Conservation (phyloP, 805 yeast species). For the Candida jianshihensis region DNA sequence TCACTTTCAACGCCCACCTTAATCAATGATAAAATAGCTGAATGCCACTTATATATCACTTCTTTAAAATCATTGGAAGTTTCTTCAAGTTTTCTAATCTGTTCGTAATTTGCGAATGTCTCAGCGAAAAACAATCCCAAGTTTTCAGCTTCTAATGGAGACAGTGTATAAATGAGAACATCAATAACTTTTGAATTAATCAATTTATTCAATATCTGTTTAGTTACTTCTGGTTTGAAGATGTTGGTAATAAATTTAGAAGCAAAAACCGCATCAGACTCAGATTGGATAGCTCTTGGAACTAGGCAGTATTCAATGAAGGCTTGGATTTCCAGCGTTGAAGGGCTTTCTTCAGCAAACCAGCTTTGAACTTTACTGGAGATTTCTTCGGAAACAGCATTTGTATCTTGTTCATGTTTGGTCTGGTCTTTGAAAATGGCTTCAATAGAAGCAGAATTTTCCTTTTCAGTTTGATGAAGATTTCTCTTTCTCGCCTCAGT, state of each 20-base stretch:
- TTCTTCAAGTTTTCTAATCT: slow-evolving; percentile 33
- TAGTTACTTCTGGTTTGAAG: slow-evolving; percentile 30
- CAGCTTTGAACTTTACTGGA: slow-evolving; percentile 29
- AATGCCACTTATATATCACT: slow-evolving; percentile 48
- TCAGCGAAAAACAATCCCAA: slow-evolving; percentile 67
- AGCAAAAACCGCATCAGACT: slow-evolving; percentile 72
- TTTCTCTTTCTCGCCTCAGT: slow-evolving; percentile 20
- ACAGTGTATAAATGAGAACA: slow-evolving; percentile 59
- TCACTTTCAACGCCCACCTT: slow-evolving; percentile 26
- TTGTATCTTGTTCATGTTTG: slow-evolving; percentile 37
- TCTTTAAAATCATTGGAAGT: slow-evolving; percentile 25
- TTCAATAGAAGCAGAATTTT: slow-evolving; percentile 7
- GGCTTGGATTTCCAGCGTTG: slow-evolving; percentile 18
- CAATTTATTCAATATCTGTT: background rate
- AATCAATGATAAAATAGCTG: slow-evolving; percentile 30
- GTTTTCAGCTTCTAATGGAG: slow-evolving; percentile 76
- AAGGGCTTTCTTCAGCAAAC: slow-evolving; percentile 27
- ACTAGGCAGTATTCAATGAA: slow-evolving; percentile 61
- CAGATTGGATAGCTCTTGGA: slow-evolving; percentile 73
- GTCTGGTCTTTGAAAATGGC: slow-evolving; percentile 6
- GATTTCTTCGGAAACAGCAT: slow-evolving; percentile 20
- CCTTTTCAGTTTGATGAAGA: slow-evolving; percentile 1
- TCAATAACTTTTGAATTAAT: slow-evolving; percentile 15
- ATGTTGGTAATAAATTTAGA: slow-evolving; percentile 53
- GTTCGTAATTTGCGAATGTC: slow-evolving; percentile 40